Base-by-base conservation (phyloP, 345 rosid genomes). In the Eucalyptus coolabah region DNA sequence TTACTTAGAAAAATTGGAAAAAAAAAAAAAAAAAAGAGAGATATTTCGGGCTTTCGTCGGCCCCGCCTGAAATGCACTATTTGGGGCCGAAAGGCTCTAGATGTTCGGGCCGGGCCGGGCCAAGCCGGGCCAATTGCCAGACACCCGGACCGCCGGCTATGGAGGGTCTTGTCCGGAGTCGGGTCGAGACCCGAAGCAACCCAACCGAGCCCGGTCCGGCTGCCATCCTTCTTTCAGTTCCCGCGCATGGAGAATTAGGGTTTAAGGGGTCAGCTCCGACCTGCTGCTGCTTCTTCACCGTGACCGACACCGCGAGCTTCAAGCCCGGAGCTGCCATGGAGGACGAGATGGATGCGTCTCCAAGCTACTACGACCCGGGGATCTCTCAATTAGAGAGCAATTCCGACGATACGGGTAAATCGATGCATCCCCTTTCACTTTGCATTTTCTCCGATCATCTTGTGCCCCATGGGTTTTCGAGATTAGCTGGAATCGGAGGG, bases 401-500 rank as follows among this genome's bases (percentile, higher is more conserved):
- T 98, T 90, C 90, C 98, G 99, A 67, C 99, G 99, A 88, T 98
- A 95, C 90, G 96, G 99, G 99, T 97, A 94, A 80, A 53, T 13
- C 53, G 49, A 51, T 14, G 80, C 63, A 34, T 23, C 42, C 16
- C 23, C 85, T 60, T 69, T 42, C 89, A 49, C 11, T 49, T 69
- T 3, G 32, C 53, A 24, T 65, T 49, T 49, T 21, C 23, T 34
- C 26, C 44, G 56, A 17, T 45, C 51, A 65, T 88, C 50, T 88
- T 81, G 54, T 21, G 19, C 13, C 15, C 85, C 63, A 4, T 17
- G 54, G 54, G 50, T 37, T 50, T 40, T 81, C 42, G 40, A 24
- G 59, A 49, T 77, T 21, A 11, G 45, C 12, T 51, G 89, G 28
- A 42, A 44, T 44, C 12, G 47, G 40, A n/a, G 56, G 83, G 30